These are phyloP conservation scores for Lagenidium giganteum DNA, from an alignment of 352 stramenopile species.

Conservation along the genomic window DNA sequence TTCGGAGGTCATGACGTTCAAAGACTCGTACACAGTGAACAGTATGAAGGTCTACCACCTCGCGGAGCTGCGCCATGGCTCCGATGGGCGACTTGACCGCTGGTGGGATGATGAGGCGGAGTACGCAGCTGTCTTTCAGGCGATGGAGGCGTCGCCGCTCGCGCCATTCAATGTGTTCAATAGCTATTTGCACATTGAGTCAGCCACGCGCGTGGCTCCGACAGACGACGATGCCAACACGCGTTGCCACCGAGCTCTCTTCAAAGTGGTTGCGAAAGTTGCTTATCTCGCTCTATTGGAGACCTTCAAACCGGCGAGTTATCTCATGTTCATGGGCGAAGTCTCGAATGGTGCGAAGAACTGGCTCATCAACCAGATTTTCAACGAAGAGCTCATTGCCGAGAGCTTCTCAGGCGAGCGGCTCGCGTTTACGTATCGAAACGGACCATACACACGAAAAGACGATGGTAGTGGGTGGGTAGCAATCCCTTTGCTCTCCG, in stretches of 20 bases:
- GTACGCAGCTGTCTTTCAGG: constrained; percentile 27
- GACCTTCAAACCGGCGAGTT: constrained; percentile 27
- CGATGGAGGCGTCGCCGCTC: constrained; percentile 9
- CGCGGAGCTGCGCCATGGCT: constrained; percentile 10
- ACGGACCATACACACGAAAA: constrained; percentile 24
- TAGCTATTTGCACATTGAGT: constrained; percentile 13
- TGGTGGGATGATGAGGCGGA: constrained; percentile 29
- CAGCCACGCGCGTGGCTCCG: not conserved
- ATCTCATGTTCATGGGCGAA: constrained; percentile 47
- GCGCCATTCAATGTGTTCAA: constrained; percentile 29
- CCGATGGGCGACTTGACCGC: constrained; percentile 1
- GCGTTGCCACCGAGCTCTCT: constrained; percentile 36
- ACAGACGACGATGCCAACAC: constrained; percentile 19
- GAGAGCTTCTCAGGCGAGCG: constrained; percentile 33
- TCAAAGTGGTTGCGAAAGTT: constrained; percentile 38
- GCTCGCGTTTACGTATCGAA: constrained; percentile 27
- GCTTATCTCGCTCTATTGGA: constrained; percentile 28
- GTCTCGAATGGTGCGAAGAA: constrained; percentile 20
- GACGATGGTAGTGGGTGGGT: constrained; percentile 43
- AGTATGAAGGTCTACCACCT: constrained; percentile 24
- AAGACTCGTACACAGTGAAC: constrained; percentile 25
- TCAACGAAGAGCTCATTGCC: constrained; percentile 21
- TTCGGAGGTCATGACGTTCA: constrained; percentile 30
- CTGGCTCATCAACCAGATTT: constrained; percentile 27
- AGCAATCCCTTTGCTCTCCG: constrained; percentile 21